A percentile compares a stretch with the other conserved stretches of the same genome.
Conservation (phyloP, 176 grass and related monocot species). For the Dactylis glomerata region DNA sequence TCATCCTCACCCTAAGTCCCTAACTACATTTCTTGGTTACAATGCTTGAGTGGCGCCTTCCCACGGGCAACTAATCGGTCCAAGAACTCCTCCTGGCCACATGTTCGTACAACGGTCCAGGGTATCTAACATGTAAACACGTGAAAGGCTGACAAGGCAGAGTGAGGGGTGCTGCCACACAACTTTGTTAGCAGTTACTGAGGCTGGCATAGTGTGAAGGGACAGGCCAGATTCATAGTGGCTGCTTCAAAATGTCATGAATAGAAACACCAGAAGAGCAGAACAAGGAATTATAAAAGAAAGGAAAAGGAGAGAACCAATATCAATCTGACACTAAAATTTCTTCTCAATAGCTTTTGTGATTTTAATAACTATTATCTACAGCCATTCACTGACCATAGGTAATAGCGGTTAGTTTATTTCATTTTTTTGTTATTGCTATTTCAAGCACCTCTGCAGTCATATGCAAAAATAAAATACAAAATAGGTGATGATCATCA, state of each 20-base stretch:
- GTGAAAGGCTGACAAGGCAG: neutral
- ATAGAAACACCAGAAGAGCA: neutral
- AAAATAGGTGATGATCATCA: neutral
- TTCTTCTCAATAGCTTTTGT: neutral
- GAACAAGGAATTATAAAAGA: neutral
- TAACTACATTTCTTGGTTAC: neutral
- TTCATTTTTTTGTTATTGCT: neutral
- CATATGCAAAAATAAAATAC: conserved; percentile 9
- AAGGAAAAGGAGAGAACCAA: neutral
- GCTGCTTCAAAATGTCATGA: neutral
- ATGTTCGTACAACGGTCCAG: neutral
- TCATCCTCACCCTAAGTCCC: neutral
- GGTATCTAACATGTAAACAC: neutral
- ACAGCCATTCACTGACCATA: neutral
- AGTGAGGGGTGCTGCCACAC: neutral
- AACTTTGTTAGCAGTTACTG: conserved; percentile 3
- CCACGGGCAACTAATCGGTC: neutral
- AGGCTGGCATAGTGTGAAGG: neutral
- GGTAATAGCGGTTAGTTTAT: neutral
- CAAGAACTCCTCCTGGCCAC: neutral
- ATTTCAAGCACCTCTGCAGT: neutral
- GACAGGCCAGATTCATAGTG: neutral
- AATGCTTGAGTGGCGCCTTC: neutral
- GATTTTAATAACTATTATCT: neutral
- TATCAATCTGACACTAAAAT: neutral